Evolutionary conservation across 2,329 filamentous ascomycete species (phyloP).

Genomic region (Claviceps paspali): DNA sequence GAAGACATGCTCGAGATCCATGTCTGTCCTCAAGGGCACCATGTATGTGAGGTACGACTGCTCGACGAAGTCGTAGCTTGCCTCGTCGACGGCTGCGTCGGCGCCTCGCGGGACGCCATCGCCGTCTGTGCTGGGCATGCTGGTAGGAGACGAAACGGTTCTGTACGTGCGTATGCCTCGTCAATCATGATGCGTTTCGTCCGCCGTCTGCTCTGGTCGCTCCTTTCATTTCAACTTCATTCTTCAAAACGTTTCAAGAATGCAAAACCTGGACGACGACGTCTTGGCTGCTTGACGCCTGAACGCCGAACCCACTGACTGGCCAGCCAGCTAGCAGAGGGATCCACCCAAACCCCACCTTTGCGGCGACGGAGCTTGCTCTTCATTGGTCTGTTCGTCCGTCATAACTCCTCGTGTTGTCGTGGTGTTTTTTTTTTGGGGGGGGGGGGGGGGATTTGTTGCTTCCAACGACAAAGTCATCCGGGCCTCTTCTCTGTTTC

Average conservation of each 20-base stretch:
- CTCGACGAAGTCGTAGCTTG: constrained; percentile 31
- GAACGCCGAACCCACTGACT: no score
- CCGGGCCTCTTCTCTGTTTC: no score
- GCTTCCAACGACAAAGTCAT: no score
- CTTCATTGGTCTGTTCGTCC: not conserved
- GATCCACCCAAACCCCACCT: no score
- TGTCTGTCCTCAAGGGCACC: constrained; percentile 39
- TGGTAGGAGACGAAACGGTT: not conserved
- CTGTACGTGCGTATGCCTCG: constrained; percentile 9
- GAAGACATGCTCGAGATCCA: constrained; percentile 38
- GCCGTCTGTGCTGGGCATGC: not conserved
- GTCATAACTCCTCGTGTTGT: no score
- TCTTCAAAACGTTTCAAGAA: no score
- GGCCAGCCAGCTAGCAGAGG: no score
- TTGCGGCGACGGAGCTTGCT: not conserved
- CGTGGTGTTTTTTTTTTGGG: no score
- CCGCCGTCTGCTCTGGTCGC: not conserved
- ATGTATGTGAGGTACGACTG: constrained; percentile 45
- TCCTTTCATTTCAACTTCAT: no score
- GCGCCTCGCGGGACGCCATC: constrained; percentile 2
- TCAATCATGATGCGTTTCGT: not conserved
- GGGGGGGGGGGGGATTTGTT: no score
- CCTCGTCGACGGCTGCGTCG: constrained; percentile 8
- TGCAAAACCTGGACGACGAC: no score
- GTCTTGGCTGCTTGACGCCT: no score